These are phyloP conservation scores for Xylaria grammica DNA, from an alignment of 495 filamentous ascomycete genomes.

Conservation along the genomic window DNA sequence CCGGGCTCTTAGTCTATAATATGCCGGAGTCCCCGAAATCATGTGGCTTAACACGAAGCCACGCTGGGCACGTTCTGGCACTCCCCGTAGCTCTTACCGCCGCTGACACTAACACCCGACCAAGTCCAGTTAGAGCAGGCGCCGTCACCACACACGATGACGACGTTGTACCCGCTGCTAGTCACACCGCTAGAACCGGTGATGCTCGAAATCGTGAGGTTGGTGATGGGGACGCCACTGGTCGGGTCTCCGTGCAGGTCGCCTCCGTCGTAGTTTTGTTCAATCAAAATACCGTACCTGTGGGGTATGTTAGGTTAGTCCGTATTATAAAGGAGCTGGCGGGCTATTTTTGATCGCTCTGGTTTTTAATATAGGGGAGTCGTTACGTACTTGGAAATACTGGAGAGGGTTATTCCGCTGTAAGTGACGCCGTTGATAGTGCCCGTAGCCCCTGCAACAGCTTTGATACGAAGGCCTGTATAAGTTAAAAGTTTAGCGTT, in stretches of 20 bases:
- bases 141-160: conserved; percentile 60
- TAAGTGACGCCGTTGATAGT: conserved; percentile 2
- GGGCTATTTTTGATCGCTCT: background rate
- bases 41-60: background rate
- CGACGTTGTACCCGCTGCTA: conserved; percentile 48
- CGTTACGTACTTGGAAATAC: background rate
- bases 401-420: conserved; percentile 5
- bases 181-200: conserved; percentile 44
- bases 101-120: conserved; percentile 50
- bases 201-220: conserved; percentile 57
- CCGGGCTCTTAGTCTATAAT: too few relatives aligned
- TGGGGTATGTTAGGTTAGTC: conserved; percentile 46
- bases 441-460: background rate
- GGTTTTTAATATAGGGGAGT: background rate
- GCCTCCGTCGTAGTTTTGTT: conserved; percentile 74
- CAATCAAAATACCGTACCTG: conserved; percentile 68
- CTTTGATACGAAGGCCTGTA: conserved; percentile 7
- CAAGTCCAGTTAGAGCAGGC: conserved; percentile 57
- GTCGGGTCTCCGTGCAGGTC: conserved; percentile 65
- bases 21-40: too few relatives aligned
- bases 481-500: background rate
- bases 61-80: conserved; percentile 32
- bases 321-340: background rate
- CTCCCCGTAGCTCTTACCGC: conserved; percentile 45
- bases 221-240: conserved; percentile 65